Conservation (phyloP, 306 rosid species). For the Potentilla sterilis region DNA sequence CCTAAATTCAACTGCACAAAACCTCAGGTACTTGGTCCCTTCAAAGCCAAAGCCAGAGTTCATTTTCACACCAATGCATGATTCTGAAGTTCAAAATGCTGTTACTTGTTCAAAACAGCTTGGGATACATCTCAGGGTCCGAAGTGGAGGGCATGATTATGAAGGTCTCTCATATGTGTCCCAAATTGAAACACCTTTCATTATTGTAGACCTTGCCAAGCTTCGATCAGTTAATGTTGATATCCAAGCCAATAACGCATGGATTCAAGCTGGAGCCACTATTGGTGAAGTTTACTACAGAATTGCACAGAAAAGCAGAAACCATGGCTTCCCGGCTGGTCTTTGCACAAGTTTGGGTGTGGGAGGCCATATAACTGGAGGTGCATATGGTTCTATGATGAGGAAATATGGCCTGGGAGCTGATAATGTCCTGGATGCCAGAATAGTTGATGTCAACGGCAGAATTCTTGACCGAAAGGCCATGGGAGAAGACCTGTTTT, state of each 20-base stretch:
- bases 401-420: slow-evolving; percentile 76
- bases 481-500: slow-evolving; percentile 87
- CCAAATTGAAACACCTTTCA: slow-evolving; percentile 21
- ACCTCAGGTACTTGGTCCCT: slow-evolving; percentile 50
- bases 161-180: slow-evolving; percentile 32
- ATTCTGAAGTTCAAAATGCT: slow-evolving; percentile 63
- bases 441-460: slow-evolving; percentile 53
- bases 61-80: slow-evolving; percentile 55
- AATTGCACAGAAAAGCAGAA: slow-evolving; percentile 53
- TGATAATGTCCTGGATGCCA: slow-evolving; percentile 70
- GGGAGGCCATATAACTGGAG: slow-evolving; percentile 87
- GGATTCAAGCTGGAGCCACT: slow-evolving; percentile 70
- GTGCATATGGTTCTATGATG: slow-evolving; percentile 81
- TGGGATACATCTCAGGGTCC: slow-evolving; percentile 47
- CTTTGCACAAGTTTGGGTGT: slow-evolving; percentile 77
- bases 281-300: slow-evolving; percentile 72
- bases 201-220: slow-evolving; percentile 23
- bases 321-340: slow-evolving; percentile 74
- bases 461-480: slow-evolving; percentile 47
- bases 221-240: slow-evolving; percentile 19
- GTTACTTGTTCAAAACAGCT: slow-evolving; percentile 52
- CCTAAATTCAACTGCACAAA: slow-evolving; percentile 68
- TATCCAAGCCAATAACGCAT: not conserved
- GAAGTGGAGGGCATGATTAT: slow-evolving; percentile 36
- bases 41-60: slow-evolving; percentile 58